Evolutionary conservation across 768 basidiomycete species (phyloP), one percentile per base, ranked within the genome.

Genomic region (Boletellus ananas): DNA sequence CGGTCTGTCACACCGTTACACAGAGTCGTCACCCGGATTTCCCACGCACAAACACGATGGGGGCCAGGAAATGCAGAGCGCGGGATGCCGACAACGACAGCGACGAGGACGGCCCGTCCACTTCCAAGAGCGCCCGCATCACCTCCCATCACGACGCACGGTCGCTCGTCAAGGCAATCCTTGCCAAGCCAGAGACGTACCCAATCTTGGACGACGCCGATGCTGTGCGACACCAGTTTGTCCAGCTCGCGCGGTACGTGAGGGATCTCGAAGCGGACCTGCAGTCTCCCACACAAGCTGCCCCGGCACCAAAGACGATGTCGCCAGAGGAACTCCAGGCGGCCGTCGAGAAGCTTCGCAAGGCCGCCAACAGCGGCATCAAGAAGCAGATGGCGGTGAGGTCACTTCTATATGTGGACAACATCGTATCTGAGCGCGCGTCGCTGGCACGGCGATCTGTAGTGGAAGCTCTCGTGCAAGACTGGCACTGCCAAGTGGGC

Each of bases 391-490:
- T 80, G 77, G 60, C 53, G 12, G 72, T 74, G 46, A 41, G 49
- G 11, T 49, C 14, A 3, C 23, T 17, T 35, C 16, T 8, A 13
- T 35, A 10, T 50, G 37, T 27, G 14, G 18, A 4, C 4, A 25
- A 3, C 29, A 43, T 39, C 42, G 20, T 7, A n/a, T 47, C 31
- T 51, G 23, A 29, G 47, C 17, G n/a, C 23, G 18, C 43, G 23
- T 43, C 8, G 7, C 40, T 20, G 3, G 23, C 29, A 29, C n/a
- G 13, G 10, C 42, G 27, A 52, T 21, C n/a, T 5, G 29, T 50
- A 79, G 79, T 80, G 79, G 79, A 76, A 73, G 55, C 70, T 75
- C 2, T 71, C 74, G 1, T 79, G 77, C 60, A 78, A 76, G 60
- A 67, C 61, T 0, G 72, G 75, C 14, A 51, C 62, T 6, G 73